phyloP scores from a whole-genome alignment of 148 eudicot species.

The Limonium bicolor region DNA sequence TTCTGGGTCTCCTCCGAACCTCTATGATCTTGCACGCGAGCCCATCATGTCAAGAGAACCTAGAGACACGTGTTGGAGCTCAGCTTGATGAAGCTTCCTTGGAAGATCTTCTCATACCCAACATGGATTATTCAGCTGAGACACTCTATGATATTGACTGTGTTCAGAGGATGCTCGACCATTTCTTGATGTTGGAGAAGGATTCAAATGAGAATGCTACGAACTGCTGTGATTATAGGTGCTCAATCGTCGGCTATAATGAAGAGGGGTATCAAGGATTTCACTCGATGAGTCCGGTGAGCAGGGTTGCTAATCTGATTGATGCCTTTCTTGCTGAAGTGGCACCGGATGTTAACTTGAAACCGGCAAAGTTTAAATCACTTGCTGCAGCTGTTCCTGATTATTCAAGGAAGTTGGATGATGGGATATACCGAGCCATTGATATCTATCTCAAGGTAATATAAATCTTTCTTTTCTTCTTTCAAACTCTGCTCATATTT shows the following conservation, averaged over 20 bases:
- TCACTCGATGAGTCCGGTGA: conserved; percentile 13
- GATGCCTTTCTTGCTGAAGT: conserved; percentile 44
- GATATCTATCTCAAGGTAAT: conserved; percentile 45
- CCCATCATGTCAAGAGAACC: conserved; percentile 15
- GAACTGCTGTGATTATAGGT: conserved; percentile 18
- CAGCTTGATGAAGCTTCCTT: conserved; percentile 32
- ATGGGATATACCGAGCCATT: conserved; percentile 44
- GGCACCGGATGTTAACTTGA: conserved; percentile 38
- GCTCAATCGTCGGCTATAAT: conserved; percentile 10
- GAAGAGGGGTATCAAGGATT: conserved; percentile 15
- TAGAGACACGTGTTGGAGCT: conserved; percentile 26
- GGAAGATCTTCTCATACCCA: conserved; percentile 39
- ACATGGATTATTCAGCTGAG: conserved; percentile 26
- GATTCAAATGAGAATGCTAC: too few species aligned
- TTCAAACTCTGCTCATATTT: background rate
- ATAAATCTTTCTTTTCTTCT: background rate
- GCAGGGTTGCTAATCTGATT: conserved; percentile 38
- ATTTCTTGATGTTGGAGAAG: conserved; percentile 24
- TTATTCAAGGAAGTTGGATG: conserved; percentile 28
- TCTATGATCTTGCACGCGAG: conserved; percentile 27
- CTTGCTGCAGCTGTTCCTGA: conserved; percentile 32
- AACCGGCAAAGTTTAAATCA: conserved; percentile 24
- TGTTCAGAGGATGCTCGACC: conserved; percentile 32
- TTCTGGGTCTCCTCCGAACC: conserved; percentile 29
- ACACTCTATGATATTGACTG: conserved; percentile 39